Percentiles rank a stretch among this genome's conserved stretches.
These are phyloP conservation scores for Fraxinus floribunda DNA, from an alignment of 305 asterid species.

Conservation along the genomic window DNA sequence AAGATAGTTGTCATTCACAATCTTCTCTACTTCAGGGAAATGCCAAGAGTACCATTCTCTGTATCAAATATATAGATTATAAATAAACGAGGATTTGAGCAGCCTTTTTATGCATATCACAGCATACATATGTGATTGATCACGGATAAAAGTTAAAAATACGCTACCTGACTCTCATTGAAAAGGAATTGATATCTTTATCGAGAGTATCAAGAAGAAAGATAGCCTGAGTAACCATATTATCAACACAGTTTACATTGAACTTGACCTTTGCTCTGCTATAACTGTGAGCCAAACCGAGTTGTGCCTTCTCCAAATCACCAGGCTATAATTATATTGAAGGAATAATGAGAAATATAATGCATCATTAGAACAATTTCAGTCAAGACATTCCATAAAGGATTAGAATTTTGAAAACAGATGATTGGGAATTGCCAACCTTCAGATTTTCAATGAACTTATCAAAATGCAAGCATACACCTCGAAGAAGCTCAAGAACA, in stretches of 20 bases:
- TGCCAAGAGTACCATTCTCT: neutral
- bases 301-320: constrained; percentile 91
- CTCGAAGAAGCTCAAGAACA: too few species aligned
- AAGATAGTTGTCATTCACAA: neutral
- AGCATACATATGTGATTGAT: too few species aligned
- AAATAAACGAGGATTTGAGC: neutral
- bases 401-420: neutral
- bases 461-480: constrained; percentile 73
- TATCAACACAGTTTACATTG: constrained; percentile 91
- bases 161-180: constrained; percentile 87
- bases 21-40: neutral
- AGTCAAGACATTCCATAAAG: too few species aligned
- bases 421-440: constrained; percentile 36
- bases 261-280: constrained; percentile 96
- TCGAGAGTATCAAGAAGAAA: constrained; percentile 94
- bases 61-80: neutral
- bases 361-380: too few species aligned
- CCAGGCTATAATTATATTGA: constrained; percentile 52
- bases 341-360: neutral
- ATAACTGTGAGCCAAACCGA: constrained; percentile 86
- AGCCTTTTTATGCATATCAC: too few species aligned
- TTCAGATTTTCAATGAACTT: constrained; percentile 62
- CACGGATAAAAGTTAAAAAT: neutral
- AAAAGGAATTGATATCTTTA: constrained; percentile 83
- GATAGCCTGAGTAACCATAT: constrained; percentile 95